phyloP scores from a whole-genome alignment of 2,329 filamentous ascomycete genomes.

The Fusarium subglutinans region DNA sequence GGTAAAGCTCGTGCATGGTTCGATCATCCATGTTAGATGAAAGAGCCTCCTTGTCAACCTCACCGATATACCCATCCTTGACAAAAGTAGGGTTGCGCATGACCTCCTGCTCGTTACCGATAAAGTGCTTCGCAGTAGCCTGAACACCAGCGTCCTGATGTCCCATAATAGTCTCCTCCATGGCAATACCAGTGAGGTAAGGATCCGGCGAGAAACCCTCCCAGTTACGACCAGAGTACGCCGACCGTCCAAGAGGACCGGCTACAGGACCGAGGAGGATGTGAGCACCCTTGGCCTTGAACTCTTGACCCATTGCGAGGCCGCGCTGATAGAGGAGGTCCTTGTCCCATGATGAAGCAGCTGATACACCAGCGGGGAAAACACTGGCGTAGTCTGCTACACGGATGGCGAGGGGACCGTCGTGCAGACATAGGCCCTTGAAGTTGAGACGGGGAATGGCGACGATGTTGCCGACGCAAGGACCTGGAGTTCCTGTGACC shows the following conservation, averaged over 20 bases:
- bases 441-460: constrained; percentile 54
- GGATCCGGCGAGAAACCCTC: constrained; percentile 72
- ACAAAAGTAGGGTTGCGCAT: constrained; percentile 44
- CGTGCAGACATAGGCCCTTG: constrained; percentile 53
- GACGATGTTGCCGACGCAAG: constrained; percentile 49
- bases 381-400: constrained; percentile 56
- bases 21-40: constrained; percentile 65
- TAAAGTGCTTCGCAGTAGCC: constrained; percentile 52
- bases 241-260: constrained; percentile 53
- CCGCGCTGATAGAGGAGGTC: constrained; percentile 73
- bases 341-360: constrained; percentile 72
- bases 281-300: constrained; percentile 77
- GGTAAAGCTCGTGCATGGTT: constrained; percentile 64
- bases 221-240: constrained; percentile 70
- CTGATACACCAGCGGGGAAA: constrained; percentile 68
- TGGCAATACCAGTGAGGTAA: constrained; percentile 68
- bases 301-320: constrained; percentile 63
- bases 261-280: constrained; percentile 63
- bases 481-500: constrained; percentile 48
- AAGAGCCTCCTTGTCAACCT: constrained; percentile 44
- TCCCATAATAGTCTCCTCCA: constrained; percentile 48
- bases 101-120: constrained; percentile 50
- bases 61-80: constrained; percentile 38
- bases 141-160: constrained; percentile 51
- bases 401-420: constrained; percentile 47